Conservation (phyloP, 208 protist genomes). For the Leishmania guyanensis region DNA sequence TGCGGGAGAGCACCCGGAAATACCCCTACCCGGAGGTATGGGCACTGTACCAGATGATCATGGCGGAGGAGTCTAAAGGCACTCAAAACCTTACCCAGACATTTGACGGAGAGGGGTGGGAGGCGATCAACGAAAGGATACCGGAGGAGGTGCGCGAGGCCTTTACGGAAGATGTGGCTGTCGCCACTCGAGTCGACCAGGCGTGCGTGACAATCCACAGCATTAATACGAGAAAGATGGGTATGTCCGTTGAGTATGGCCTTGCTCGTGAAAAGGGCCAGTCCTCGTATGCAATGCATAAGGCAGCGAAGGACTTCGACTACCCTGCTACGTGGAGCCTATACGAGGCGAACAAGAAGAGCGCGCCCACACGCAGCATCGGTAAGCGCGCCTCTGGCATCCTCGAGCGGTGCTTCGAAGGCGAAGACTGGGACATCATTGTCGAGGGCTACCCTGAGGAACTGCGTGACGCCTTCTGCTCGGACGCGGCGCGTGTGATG, state of each 20-base stretch:
- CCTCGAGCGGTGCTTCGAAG: slow-evolving; percentile 39
- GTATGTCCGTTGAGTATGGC: slow-evolving; percentile 39
- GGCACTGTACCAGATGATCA: slow-evolving; percentile 43
- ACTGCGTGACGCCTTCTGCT: slow-evolving; percentile 39
- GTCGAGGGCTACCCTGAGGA: slow-evolving; percentile 32
- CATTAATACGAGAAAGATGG: slow-evolving; percentile 30
- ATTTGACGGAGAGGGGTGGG: slow-evolving; percentile 49
- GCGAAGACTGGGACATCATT: slow-evolving; percentile 42
- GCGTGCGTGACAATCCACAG: slow-evolving; percentile 27
- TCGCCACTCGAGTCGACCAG: slow-evolving; percentile 18
- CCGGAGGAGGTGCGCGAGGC: slow-evolving; percentile 25
- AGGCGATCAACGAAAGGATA: slow-evolving; percentile 20
- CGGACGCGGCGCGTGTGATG: slow-evolving; percentile 40
- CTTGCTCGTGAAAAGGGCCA: slow-evolving; percentile 23
- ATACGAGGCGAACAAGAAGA: slow-evolving; percentile 40
- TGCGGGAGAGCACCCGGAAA: slow-evolving; percentile 30
- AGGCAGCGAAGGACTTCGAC: slow-evolving; percentile 25
- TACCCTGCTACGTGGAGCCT: slow-evolving; percentile 32
- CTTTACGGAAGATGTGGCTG: slow-evolving; percentile 33
- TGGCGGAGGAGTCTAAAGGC: slow-evolving; percentile 41
- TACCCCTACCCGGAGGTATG: slow-evolving; percentile 52
- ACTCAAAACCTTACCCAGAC: slow-evolving; percentile 26
- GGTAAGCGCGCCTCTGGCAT: slow-evolving; percentile 36
- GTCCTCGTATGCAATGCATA: slow-evolving; percentile 32
- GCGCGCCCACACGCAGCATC: not conserved